These are phyloP conservation scores for Lactifluus rugatus DNA, from an alignment of 768 basidiomycete species.

Conservation along the genomic window DNA sequence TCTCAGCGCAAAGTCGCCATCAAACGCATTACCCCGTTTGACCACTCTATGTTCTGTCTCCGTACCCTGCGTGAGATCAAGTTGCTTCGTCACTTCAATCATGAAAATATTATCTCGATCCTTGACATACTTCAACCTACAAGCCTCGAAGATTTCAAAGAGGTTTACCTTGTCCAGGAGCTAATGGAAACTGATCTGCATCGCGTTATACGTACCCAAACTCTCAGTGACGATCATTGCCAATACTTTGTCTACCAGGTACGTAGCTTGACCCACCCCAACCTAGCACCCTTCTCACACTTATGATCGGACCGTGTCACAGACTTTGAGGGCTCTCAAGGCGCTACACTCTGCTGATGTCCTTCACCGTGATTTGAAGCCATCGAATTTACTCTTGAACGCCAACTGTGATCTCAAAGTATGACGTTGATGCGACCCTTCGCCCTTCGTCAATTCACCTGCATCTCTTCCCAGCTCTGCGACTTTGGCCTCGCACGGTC, in stretches of 20 bases:
- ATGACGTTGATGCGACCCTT: conserved; percentile 14
- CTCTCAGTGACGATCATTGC: conserved; percentile 87
- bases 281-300: neutral
- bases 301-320: neutral
- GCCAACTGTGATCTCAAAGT: conserved; percentile 96
- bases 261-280: conserved; percentile 16
- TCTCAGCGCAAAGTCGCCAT: conserved; percentile 91
- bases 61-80: conserved; percentile 91
- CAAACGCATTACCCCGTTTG: conserved; percentile 93
- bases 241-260: conserved; percentile 98
- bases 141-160: conserved; percentile 64
- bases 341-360: conserved; percentile 93
- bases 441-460: neutral
- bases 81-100: conserved; percentile 77
- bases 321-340: conserved; percentile 89
- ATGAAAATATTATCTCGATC: conserved; percentile 90
- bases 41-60: conserved; percentile 92
- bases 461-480: conserved; percentile 42
- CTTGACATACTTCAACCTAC: conserved; percentile 85
- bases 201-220: conserved; percentile 91
- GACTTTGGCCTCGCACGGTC: conserved; percentile 85
- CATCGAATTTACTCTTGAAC: conserved; percentile 90
- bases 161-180: conserved; percentile 71
- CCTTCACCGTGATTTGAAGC: conserved; percentile 91
- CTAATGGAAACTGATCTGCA: conserved; percentile 94